These are phyloP conservation scores for Neoscytalidium dimidiatum DNA, from an alignment of 2,329 filamentous ascomycete species.

Conservation along the genomic window DNA sequence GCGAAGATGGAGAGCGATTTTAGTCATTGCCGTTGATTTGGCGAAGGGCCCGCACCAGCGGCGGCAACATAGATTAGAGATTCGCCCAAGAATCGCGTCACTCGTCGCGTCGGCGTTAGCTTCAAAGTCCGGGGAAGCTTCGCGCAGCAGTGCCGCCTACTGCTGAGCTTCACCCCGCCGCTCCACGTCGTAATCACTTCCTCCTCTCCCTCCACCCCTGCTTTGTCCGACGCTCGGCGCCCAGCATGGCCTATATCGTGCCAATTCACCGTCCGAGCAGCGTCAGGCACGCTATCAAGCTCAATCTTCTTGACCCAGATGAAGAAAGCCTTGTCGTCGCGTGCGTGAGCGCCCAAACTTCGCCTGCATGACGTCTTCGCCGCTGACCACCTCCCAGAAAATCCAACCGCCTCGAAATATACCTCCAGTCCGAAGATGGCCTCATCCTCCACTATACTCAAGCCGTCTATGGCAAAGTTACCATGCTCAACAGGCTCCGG, in stretches of 20 bases:
- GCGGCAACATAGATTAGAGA: background rate
- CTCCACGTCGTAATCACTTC: background rate
- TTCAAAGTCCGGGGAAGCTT: slow-evolving; percentile 17
- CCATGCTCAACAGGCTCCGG: slow-evolving; percentile 78
- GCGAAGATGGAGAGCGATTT: background rate
- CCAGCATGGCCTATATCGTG: slow-evolving; percentile 84
- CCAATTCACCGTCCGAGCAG: slow-evolving; percentile 92
- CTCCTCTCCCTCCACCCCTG: background rate
- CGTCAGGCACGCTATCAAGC: slow-evolving; percentile 82
- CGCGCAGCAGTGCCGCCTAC: background rate
- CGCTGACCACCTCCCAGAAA: slow-evolving; percentile 53
- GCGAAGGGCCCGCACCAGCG: background rate
- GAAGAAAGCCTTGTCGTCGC: slow-evolving; percentile 84
- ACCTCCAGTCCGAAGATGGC: slow-evolving; percentile 66
- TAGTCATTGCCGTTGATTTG: background rate
- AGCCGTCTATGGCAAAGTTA: slow-evolving; percentile 80
- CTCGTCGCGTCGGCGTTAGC: slow-evolving; percentile 6
- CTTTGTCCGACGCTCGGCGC: background rate
- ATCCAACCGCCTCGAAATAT: slow-evolving; percentile 84
- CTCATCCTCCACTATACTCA: slow-evolving; percentile 68
- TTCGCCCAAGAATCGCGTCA: background rate
- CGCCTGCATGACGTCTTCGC: background rate
- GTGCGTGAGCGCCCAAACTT: slow-evolving; percentile 55
- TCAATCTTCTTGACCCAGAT: slow-evolving; percentile 71
- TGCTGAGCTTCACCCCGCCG: slow-evolving; percentile 5